Evolutionary conservation across 306 rosid species (phyloP).

Genomic region (Casuarina cunninghamiana): DNA sequence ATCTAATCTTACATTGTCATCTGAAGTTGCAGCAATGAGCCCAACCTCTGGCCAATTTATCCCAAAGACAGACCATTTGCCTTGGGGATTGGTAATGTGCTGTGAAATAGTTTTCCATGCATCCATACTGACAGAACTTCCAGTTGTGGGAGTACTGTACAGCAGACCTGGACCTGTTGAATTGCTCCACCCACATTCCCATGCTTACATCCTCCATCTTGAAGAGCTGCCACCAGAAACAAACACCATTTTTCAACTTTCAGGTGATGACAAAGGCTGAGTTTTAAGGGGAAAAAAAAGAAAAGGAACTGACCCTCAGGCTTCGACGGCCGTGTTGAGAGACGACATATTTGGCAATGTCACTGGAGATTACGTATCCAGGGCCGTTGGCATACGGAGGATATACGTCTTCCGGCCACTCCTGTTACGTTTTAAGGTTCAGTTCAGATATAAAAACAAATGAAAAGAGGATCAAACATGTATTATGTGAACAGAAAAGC

Average conservation of each 20-base stretch:
- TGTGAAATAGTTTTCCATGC: slow-evolving; percentile 83
- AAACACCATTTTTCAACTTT: slow-evolving; percentile 20
- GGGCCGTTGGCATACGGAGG: slow-evolving; percentile 99
- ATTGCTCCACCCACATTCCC: slow-evolving; percentile 99
- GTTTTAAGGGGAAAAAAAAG: not conserved
- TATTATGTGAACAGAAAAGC: not conserved
- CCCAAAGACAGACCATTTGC: slow-evolving; percentile 95
- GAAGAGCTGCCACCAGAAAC: slow-evolving; percentile 62
- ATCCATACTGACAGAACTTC: slow-evolving; percentile 98
- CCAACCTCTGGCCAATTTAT: slow-evolving; percentile 70
- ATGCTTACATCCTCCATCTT: slow-evolving; percentile 99
- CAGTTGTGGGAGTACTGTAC: slow-evolving; percentile 94
- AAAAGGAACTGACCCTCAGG: slow-evolving; percentile 65
- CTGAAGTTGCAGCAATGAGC: slow-evolving; percentile 93
- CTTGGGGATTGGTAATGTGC: slow-evolving; percentile 99
- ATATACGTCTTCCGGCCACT: slow-evolving; percentile 92
- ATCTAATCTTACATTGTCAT: slow-evolving; percentile 30
- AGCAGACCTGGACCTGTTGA: slow-evolving; percentile 46
- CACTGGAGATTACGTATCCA: slow-evolving; percentile 77
- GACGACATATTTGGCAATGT: slow-evolving; percentile 63
- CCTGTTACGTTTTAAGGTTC: slow-evolving; percentile 51
- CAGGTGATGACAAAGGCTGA: not conserved
- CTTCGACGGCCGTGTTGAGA: slow-evolving; percentile 58
- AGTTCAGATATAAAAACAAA: slow-evolving; percentile 18
- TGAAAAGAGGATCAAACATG: not conserved